Base-by-base conservation (phyloP, 73 alveolate genomes). In the Paramecium sexaurelia region DNA sequence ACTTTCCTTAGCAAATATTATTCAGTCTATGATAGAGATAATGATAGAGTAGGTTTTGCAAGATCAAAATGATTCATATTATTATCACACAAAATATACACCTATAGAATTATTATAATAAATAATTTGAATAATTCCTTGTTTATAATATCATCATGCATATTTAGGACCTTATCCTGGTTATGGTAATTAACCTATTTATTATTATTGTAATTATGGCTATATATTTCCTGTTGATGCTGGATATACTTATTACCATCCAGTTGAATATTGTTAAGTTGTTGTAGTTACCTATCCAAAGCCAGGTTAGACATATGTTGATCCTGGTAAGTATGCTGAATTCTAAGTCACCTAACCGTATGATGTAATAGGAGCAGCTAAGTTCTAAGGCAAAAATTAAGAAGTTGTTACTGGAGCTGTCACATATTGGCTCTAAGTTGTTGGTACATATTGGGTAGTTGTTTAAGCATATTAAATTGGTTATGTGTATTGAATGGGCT, bases 21-120 rank as follows among this genome's bases (percentile, higher is more conserved):
- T 75, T 68, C 95, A 1, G 94, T 95, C 15, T 95, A 88, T 71
- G 96, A 95, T 67, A 95, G 98, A 94, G 98, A 95, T 29, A 75
- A 94, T 51, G 93, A 91, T 35, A 92, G 92, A 61, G 97, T 95
- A 26, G 98, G 98, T 66, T 78, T 95, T 67, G 98, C 98, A 8
- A 69, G 88, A 82, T 93, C 96, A n/a, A 78, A 45, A 78, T 78
- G 90, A 78, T 41, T 40, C 67, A 51, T 51, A 51, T 15, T n/a
- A 51, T n/a, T 51, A 51, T 51, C 67, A 51, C 13, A 3, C 67
- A 51, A 17, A 13, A 51, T 2, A 51, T 51, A 51, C 33, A 47
- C 7, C 67, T 51, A 13, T 41, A 43, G 33, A 37, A 78, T 40
- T 41, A 36, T 40, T 27, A 71, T 35, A 5, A 37, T 35, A 35